phyloP scores from a whole-genome alignment of 495 filamentous ascomycete genomes.

The Thozetella sp. region DNA sequence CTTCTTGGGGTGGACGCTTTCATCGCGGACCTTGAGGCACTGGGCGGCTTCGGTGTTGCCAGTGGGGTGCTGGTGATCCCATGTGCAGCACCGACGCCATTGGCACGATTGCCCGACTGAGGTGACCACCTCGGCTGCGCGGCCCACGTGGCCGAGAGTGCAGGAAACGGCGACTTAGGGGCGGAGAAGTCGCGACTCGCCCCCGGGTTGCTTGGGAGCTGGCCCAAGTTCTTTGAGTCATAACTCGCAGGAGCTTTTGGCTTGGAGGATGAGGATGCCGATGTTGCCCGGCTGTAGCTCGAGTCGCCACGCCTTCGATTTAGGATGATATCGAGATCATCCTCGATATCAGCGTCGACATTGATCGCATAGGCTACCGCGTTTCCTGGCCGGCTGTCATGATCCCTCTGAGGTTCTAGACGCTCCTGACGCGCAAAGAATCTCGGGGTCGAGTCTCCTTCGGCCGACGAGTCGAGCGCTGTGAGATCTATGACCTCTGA shows the following conservation, averaged over 20 bases:
- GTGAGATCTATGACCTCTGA: neutral
- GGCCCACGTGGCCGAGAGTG: neutral
- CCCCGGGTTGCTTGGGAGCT: neutral
- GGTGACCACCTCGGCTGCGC: neutral
- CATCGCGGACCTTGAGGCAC: neutral
- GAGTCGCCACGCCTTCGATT: neutral
- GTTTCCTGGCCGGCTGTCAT: neutral
- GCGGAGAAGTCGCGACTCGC: neutral
- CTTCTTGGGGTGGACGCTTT: neutral
- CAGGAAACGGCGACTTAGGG: neutral
- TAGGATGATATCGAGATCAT: neutral
- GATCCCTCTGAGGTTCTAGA: neutral
- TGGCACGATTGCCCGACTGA: neutral
- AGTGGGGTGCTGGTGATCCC: conserved; percentile 10
- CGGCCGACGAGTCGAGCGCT: neutral
- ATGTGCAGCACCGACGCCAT: neutral
- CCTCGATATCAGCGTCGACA: neutral
- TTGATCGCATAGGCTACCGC: neutral
- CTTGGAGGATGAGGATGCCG: neutral
- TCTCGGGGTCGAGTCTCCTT: neutral
- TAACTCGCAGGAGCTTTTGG: neutral
- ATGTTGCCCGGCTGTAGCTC: neutral
- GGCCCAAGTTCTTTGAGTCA: neutral
- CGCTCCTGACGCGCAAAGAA: neutral
- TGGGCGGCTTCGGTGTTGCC: neutral